Base-by-base conservation (phyloP, 345 rosid genomes). In the Moricandia moricandioides region DNA sequence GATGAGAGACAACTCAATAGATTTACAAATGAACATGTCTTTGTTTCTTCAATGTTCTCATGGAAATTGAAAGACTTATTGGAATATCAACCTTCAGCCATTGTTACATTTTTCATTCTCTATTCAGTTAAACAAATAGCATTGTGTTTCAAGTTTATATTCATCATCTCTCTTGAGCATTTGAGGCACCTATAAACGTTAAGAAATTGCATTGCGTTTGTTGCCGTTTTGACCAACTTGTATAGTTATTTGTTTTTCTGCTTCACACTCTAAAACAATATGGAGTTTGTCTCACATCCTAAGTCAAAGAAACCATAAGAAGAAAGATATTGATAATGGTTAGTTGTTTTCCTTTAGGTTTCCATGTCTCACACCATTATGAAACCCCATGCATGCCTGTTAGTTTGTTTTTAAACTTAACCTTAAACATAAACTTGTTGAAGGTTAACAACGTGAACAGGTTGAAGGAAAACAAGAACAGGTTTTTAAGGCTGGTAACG, bases 151-250 rank as follows among this genome's bases (percentile, higher is more conserved):
- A 16, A 18, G 78, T 39, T 65, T 73, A 16, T 65, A 72, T 24
- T 37, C 45, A 43, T 57, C 21, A 3, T 30, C 4, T 21, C 5
- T 60, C 35, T 40, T 73, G 26, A 65, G 59, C 59, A 13, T 57
- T 30, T 43, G 30, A 33, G 2, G n/a, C 61, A 66, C 58, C 52
- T 47, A 33, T 35, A 45, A 10, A 75, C 47, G 4, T 40, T 30
- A n/a, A 0, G 2, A 17, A 56, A 64, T 4, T 56, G 45, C 33
- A 17, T 33, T 59, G 37, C 51, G 14, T 24, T 34, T 67, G 55
- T 74, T 67, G 68, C 61, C 12, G 11, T 30, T 45, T 4, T 60
- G 40, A 59, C 43, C 49, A 72, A 35, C 77, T 66, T 11, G 33
- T 58, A 8, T 45, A 7, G 1, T 43, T 60, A 4, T 51, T 66